A percentile compares a stretch with the other conserved stretches of the same genome.
Evolutionary conservation across 768 basidiomycete species (phyloP).

Genomic region (Asterophora parasitica): DNA sequence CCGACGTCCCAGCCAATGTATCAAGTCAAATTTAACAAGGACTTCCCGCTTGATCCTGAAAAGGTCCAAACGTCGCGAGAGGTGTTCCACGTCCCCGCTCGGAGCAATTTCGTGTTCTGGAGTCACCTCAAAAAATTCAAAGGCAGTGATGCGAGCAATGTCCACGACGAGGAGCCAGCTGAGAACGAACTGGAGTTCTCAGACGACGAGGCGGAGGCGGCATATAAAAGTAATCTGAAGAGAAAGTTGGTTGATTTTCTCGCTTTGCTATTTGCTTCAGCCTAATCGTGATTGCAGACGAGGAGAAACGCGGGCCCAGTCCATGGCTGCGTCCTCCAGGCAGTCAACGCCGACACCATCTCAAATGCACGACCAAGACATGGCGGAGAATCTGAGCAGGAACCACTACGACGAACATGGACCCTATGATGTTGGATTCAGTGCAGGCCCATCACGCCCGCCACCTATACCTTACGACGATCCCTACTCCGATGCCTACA

Average conservation of each 20-base stretch:
- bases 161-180: slow-evolving; percentile 90
- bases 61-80: slow-evolving; percentile 51
- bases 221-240: slow-evolving; percentile 58
- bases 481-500: slow-evolving; percentile 57
- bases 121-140: slow-evolving; percentile 62
- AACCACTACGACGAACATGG: slow-evolving; percentile 66
- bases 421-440: slow-evolving; percentile 64
- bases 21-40: slow-evolving; percentile 73
- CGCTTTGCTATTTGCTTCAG: not conserved
- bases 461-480: slow-evolving; percentile 75
- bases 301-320: slow-evolving; percentile 43
- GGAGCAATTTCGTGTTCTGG: slow-evolving; percentile 83
- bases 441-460: slow-evolving; percentile 54
- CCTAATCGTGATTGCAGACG: slow-evolving; percentile 36
- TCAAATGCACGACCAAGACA: slow-evolving; percentile 50
- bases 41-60: slow-evolving; percentile 55
- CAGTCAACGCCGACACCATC: slow-evolving; percentile 51
- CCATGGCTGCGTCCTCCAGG: slow-evolving; percentile 48
- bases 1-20: slow-evolving; percentile 89
- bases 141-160: slow-evolving; percentile 92
- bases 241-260: slow-evolving; percentile 40
- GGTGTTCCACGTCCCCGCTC: slow-evolving; percentile 79
- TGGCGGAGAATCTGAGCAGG: slow-evolving; percentile 44
- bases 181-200: slow-evolving; percentile 92
- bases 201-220: slow-evolving; percentile 89